Conservation (phyloP, 2,329 filamentous ascomycete genomes). For the Hymenoscyphus infarciens region DNA sequence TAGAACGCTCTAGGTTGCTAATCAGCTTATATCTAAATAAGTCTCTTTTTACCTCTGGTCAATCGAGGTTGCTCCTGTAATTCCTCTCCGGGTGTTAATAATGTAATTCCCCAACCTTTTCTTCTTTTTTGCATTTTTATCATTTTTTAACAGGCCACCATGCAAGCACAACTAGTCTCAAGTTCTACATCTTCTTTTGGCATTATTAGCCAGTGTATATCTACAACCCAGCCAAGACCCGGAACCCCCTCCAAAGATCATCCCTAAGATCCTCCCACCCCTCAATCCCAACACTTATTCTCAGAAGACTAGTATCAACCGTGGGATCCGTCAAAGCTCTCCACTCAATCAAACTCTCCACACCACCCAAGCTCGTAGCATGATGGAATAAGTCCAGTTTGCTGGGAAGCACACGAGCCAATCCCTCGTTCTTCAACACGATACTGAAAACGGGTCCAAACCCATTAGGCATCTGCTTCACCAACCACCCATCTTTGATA, state of each 20-base stretch:
- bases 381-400: constrained; percentile 85
- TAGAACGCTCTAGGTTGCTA: too few relatives aligned
- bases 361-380: constrained; percentile 87
- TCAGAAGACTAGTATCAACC: constrained; percentile 69
- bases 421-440: constrained; percentile 54
- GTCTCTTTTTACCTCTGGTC: too few relatives aligned
- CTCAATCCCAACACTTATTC: constrained; percentile 86
- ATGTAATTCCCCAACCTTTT: too few relatives aligned
- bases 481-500: constrained; percentile 64
- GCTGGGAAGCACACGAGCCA: constrained; percentile 69
- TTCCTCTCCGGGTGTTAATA: too few relatives aligned
- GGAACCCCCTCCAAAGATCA: constrained; percentile 68
- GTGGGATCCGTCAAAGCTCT: constrained; percentile 76
- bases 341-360: constrained; percentile 97
- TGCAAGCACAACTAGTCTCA: too few relatives aligned
- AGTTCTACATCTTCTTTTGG: too few relatives aligned
- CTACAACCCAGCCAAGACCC: constrained; percentile 27
- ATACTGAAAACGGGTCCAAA: constrained; percentile 87
- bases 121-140: too few relatives aligned
- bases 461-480: constrained; percentile 84
- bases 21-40: too few relatives aligned
- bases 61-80: too few relatives aligned
- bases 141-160: too few relatives aligned
- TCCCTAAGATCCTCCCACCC: constrained; percentile 76
- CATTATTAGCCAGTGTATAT: not conserved